A percentile compares a stretch with the other conserved stretches of the same genome.
Conservation (phyloP, 2,329 filamentous ascomycete species). For the Xylaria multiplex region DNA sequence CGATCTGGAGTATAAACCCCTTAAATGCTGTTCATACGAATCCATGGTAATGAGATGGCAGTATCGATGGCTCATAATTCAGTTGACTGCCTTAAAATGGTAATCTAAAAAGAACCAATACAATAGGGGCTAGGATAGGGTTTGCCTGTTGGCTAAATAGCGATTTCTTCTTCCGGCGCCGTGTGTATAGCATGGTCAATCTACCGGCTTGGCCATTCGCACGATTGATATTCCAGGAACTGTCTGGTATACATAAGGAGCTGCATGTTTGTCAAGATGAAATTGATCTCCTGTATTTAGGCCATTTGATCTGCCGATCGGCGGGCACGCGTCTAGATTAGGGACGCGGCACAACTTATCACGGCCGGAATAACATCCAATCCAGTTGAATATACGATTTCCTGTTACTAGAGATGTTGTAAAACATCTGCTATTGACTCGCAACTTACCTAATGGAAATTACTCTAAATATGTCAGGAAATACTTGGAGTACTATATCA, state of each 20-base stretch:
- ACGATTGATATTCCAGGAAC: background rate
- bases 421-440: too few species aligned
- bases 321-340: background rate
- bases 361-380: background rate
- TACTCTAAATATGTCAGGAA: too few species aligned
- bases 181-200: constrained; percentile 19
- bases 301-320: constrained; percentile 28
- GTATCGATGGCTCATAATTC: background rate
- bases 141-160: constrained; percentile 35
- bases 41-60: background rate
- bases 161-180: constrained; percentile 30
- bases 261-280: background rate
- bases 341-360: constrained; percentile 13
- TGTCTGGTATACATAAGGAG: background rate
- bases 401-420: background rate
- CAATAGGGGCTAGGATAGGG: constrained; percentile 14
- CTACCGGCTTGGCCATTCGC: constrained; percentile 36
- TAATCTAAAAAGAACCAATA: constrained; percentile 33
- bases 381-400: background rate
- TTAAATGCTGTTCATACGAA: constrained; percentile 23
- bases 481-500: too few species aligned
- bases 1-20: background rate
- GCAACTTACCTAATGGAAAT: too few species aligned
- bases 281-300: background rate
- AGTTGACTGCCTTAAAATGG: constrained; percentile 10